These are phyloP conservation scores for Effrenium voratum DNA, from an alignment of 73 alveolate species.

Conservation along the genomic window DNA sequence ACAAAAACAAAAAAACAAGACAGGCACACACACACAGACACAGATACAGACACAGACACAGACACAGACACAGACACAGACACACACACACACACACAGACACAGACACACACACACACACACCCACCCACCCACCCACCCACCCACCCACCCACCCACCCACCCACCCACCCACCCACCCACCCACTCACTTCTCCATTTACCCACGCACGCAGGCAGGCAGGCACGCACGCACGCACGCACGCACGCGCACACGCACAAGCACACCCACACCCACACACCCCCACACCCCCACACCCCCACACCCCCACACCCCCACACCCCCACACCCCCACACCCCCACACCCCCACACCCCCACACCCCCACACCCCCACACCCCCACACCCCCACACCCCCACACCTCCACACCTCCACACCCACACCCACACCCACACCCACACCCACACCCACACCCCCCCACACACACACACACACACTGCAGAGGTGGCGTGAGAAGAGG, in stretches of 20 bases:
- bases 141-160: no score
- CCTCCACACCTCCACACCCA: not conserved
- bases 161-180: no score
- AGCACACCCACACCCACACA: not conserved
- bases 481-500: no score
- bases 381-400: not conserved
- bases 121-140: not conserved
- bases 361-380: not conserved
- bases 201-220: not conserved
- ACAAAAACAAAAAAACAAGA: not conserved
- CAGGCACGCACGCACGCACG: not conserved
- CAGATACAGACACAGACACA: not conserved
- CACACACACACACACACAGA: not conserved
- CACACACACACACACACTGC: no score
- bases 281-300: not conserved
- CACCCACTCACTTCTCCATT: no score
- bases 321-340: not conserved
- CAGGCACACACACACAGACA: not conserved
- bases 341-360: not conserved
- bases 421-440: not conserved
- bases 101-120: not conserved
- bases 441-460: not conserved
- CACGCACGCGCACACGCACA: not conserved
- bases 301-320: not conserved
- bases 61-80: not conserved